phyloP scores from a whole-genome alignment of 23 red algal genomes.

The Agarophyton chilense region DNA sequence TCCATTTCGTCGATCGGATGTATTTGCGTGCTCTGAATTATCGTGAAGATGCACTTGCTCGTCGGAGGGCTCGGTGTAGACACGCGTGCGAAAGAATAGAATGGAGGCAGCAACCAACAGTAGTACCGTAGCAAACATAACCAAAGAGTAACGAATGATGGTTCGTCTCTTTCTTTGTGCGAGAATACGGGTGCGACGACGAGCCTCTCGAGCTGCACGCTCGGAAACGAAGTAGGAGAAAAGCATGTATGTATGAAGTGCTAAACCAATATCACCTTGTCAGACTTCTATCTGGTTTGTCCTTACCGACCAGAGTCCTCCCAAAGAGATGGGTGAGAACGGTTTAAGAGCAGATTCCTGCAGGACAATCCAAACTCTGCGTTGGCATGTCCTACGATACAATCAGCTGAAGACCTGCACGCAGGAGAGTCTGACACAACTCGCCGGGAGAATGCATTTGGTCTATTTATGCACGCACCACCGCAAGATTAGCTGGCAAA shows the following conservation, averaged over 20 bases:
- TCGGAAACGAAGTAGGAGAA: slow-evolving; percentile 33
- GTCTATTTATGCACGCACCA: neutral
- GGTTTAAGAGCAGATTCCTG: neutral
- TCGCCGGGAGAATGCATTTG: neutral
- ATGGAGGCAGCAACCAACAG: neutral
- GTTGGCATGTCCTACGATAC: neutral
- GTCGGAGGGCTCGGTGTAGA: neutral
- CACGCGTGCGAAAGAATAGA: slow-evolving; percentile 1
- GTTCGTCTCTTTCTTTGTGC: slow-evolving; percentile 8
- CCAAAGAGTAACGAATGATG: neutral
- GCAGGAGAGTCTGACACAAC: neutral
- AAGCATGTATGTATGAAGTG: neutral
- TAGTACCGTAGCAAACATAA: neutral
- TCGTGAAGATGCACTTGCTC: neutral
- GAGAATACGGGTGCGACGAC: neutral
- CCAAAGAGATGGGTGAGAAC: neutral
- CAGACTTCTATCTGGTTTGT: neutral
- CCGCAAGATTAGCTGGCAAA: neutral
- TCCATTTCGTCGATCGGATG: neutral
- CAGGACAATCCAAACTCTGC: neutral
- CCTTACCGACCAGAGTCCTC: neutral
- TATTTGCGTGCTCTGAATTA: neutral
- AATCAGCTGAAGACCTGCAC: neutral
- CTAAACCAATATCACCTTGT: neutral
- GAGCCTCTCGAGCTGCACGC: slow-evolving; percentile 12